A percentile compares a stretch with the other conserved stretches of the same genome.
Conservation (phyloP, 441 rosid genomes). For the Croton laevigatus region DNA sequence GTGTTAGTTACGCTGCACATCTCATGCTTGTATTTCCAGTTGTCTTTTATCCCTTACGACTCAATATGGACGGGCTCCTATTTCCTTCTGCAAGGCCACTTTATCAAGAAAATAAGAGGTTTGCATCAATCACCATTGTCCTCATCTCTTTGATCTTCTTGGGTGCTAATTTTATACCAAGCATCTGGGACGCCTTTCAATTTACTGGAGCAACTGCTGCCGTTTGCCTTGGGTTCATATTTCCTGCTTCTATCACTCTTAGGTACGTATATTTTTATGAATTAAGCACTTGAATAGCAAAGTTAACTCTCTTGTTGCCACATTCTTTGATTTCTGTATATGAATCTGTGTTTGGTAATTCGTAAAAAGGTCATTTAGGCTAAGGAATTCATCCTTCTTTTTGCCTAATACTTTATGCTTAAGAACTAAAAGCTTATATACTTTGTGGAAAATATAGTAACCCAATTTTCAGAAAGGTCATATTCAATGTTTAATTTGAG, state of each 20-base stretch:
- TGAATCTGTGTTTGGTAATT: constrained; percentile 1
- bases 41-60: constrained; percentile 81
- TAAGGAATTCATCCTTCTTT: constrained; percentile 1
- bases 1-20: constrained; percentile 89
- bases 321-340: neutral
- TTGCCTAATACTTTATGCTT: neutral
- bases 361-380: constrained; percentile 7
- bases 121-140: constrained; percentile 55
- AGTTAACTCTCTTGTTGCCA: neutral
- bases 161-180: constrained; percentile 94
- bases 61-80: constrained; percentile 86
- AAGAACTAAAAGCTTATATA: neutral
- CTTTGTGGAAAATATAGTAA: neutral
- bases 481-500: neutral
- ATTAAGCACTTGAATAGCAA: neutral
- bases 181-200: constrained; percentile 99
- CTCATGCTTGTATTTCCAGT: constrained; percentile 98
- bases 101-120: constrained; percentile 59
- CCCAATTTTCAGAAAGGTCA: too few species aligned
- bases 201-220: constrained; percentile 98
- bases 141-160: constrained; percentile 62
- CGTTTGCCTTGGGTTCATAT: constrained; percentile 93
- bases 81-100: constrained; percentile 74
- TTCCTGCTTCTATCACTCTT: constrained; percentile 85
- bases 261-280: constrained; percentile 42